Conservation (phyloP, 306 rosid genomes). For the Acacia acuminata region DNA sequence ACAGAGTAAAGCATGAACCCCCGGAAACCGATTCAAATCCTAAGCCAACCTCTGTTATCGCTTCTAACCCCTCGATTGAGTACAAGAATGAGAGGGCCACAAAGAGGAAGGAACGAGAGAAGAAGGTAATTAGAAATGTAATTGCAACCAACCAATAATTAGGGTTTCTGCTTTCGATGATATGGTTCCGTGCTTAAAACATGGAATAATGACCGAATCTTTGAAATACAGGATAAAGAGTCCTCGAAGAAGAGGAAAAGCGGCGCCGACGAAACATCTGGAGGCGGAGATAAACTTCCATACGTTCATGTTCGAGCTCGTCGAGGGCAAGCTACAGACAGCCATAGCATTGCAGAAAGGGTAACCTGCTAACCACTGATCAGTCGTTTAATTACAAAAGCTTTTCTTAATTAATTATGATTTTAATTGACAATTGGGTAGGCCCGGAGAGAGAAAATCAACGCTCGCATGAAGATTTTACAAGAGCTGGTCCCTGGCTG, state of each 20-base stretch:
- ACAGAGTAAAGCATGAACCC: conserved; percentile 70
- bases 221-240: conserved; percentile 60
- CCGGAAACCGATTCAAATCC: conserved; percentile 74
- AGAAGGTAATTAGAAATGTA: conserved; percentile 59
- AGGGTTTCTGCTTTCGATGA: conserved; percentile 45
- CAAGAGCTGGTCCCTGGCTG: conserved; percentile 99
- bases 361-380: conserved; percentile 48
- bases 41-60: conserved; percentile 33
- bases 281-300: conserved; percentile 69
- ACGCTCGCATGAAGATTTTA: conserved; percentile 91
- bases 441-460: conserved; percentile 99
- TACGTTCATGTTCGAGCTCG: conserved; percentile 96
- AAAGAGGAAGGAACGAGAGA: conserved; percentile 95
- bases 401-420: neutral
- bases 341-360: conserved; percentile 98
- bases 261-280: conserved; percentile 45
- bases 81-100: conserved; percentile 48
- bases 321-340: conserved; percentile 97
- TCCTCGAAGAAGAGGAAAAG: conserved; percentile 71
- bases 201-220: neutral
- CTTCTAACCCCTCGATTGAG: conserved; percentile 52
- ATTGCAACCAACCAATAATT: conserved; percentile 5
- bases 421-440: conserved; percentile 26
- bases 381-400: conserved; percentile 27
- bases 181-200: conserved; percentile 2